Base-by-base conservation (phyloP, 75 land plant genomes). In the Cupressus sempervirens region DNA sequence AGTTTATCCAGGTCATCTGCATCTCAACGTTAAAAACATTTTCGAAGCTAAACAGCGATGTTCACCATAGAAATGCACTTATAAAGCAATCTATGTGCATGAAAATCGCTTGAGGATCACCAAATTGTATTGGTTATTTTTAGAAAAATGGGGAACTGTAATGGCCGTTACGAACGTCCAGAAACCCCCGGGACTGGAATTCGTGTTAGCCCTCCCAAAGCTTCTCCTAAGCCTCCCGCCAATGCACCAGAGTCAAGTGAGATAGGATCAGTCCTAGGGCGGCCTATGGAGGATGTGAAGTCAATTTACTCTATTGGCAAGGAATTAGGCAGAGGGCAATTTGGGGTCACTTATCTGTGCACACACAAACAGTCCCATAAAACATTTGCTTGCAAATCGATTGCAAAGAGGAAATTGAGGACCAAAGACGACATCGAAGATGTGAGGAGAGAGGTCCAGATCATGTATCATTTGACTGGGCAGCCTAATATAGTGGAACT, bases 251-350 rank as follows among this genome's bases (percentile, higher is more conserved):
- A 82, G 82, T 81, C 86, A n/a, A 56, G 35, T 34, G 87, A 75
- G 23, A 85, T 90, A 38, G 92, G 92, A 54, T 72, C 89, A 46
- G 90, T 93, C 35, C 90, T 93, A 40, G 93, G 90, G 23, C 82
- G 87, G 10, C 93, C 94, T 38, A 82, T 93, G 85, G 82, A 84
- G 38, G 93, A 93, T 86, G 86, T 91, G 20, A 86, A 86, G 4
- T 40, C 80, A 34, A 52, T 50, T 32, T 91, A 91, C 87, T 35
- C 15, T 16, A 81, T 93, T 80, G 91, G 91, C 81, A 84, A 87
- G n/a, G 94, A 93, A 88, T 91, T 93, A n/a, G 94, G 94, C 50
- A 89, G 91, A 3, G 94, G 94, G 48, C 94, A 93, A 83, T 93
- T 93, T 82, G 94, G 94, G 26, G 91, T 93, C 68, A 93, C 94